Evolutionary conservation across 495 filamentous ascomycete species (phyloP), one percentile per base, ranked within the genome.

Genomic region (Mycothermus thermophilus): DNA sequence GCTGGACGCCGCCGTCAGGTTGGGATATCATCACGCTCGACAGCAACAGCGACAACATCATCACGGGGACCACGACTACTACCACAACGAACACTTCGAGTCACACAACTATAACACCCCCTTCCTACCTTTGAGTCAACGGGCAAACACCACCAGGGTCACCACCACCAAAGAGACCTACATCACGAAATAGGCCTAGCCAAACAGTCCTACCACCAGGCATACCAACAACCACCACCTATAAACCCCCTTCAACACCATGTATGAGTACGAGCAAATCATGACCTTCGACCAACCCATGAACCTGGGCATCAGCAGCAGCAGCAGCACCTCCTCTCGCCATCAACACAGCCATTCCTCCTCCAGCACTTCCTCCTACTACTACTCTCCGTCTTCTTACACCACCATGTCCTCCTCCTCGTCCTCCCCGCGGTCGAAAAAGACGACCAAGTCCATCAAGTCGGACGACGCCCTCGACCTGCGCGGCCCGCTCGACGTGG

Each of bases 211-310:
- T n/a, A 16, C 1, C 30, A 25, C 5, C 42, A 7, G 3, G 3
- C 12, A 30, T 19, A 26, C 17, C 18, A 19, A 35, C 15, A 17
- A 28, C 19, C 35, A 23, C 12, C 43, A 30, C 14, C 20, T 23
- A 13, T 7, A 21, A 41, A 4, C 13, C 18, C 13, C 5, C 26
- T 29, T 24, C 42, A n/a, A n/a, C n/a, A n/a, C n/a, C n/a, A 57
- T 57, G 52, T 55, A 55, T 47, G 43, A 46, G 27, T 51, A 57
- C 46, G 54, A 55, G 25, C 45, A 53, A 9, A 45, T 53, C 42
- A 55, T 53, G 43, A 48, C 51, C 14, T 57, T 57, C 19, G 54
- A 55, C 41, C 29, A 50, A 37, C 40, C 35, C 24, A 38, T 36
- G 20, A 37, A 33, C 12, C 27, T 32, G 27, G 27, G 26, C 11